A percentile compares a stretch with the other conserved stretches of the same genome.
phyloP scores from a whole-genome alignment of 108 stramenopile genomes.

The Conticribra weissflogii region DNA sequence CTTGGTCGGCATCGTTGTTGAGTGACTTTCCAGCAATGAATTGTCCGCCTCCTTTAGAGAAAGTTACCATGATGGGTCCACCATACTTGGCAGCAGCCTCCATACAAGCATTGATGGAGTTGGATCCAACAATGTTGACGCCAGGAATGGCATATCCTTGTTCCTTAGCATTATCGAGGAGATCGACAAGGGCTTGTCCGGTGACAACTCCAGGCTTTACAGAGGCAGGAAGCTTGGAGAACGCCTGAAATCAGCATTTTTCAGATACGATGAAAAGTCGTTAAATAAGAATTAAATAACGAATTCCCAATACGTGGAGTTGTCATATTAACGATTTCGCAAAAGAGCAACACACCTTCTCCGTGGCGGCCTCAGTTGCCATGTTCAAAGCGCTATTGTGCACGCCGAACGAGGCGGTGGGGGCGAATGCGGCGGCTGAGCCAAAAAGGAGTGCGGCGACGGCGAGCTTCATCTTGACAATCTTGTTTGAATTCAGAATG shows the following conservation, averaged over 20 bases:
- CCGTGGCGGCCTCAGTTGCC: conserved; percentile 66
- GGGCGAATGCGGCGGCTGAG: conserved; percentile 63
- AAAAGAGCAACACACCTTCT: conserved; percentile 38
- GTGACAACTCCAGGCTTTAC: conserved; percentile 93
- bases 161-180: conserved; percentile 85
- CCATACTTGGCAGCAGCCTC: conserved; percentile 94
- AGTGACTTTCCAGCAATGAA: conserved; percentile 92
- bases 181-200: conserved; percentile 86
- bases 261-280: no score
- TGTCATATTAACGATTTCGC: no score
- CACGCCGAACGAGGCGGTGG: conserved; percentile 17
- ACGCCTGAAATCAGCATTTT: conserved; percentile 70
- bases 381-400: conserved; percentile 52
- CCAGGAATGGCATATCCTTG: conserved; percentile 94
- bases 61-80: conserved; percentile 92
- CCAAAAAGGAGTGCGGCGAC: conserved; percentile 47
- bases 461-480: conserved; percentile 54
- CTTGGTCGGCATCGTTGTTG: conserved; percentile 85
- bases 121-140: conserved; percentile 92
- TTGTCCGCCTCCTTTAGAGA: conserved; percentile 93
- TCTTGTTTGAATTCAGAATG: background rate
- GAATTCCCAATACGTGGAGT: no score
- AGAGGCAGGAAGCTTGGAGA: conserved; percentile 87
- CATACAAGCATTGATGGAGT: conserved; percentile 94
- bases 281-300: no score